phyloP scores from a whole-genome alignment of 2,329 filamentous ascomycete genomes.

The Phoma sp. region DNA sequence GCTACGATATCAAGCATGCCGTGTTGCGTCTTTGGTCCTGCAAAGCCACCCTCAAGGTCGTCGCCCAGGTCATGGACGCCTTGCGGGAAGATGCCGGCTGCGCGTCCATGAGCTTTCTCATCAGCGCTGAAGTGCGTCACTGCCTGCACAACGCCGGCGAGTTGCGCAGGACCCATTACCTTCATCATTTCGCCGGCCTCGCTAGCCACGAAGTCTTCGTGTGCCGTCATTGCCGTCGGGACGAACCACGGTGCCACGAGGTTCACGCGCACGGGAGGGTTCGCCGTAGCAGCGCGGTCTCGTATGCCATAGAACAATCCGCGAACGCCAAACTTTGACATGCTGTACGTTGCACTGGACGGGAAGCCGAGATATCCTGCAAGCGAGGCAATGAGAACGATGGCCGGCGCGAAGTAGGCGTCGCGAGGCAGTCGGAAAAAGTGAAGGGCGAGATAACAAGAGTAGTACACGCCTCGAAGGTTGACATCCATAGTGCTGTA shows the following conservation, averaged over 20 bases:
- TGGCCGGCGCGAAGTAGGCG: constrained; percentile 26
- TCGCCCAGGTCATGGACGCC: constrained; percentile 27
- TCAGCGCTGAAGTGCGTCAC: constrained; percentile 25
- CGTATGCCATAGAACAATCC: constrained; percentile 34
- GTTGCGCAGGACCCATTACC: constrained; percentile 25
- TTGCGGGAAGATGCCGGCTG: constrained; percentile 27
- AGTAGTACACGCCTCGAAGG: constrained; percentile 32
- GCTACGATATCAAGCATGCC: constrained; percentile 5
- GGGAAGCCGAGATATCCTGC: constrained; percentile 35
- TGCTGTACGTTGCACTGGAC: constrained; percentile 30
- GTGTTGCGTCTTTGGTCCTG: constrained; percentile 3
- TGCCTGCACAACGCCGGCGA: constrained; percentile 30
- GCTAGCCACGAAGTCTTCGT: constrained; percentile 16
- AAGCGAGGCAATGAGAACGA: constrained; percentile 30
- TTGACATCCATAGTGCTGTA: constrained; percentile 30
- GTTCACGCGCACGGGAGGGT: constrained; percentile 28
- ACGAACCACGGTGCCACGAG: constrained; percentile 40
- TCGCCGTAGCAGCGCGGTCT: constrained; percentile 20
- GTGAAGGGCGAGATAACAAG: constrained; percentile 34
- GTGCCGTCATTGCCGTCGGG: constrained; percentile 27
- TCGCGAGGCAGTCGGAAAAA: constrained; percentile 32
- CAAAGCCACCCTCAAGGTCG: constrained; percentile 27
- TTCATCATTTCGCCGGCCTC: constrained; percentile 19
- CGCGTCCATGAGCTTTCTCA: constrained; percentile 23
- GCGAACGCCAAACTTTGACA: constrained; percentile 38